Base-by-base conservation (phyloP, 805 yeast genomes). In the Candida multigemmis region DNA sequence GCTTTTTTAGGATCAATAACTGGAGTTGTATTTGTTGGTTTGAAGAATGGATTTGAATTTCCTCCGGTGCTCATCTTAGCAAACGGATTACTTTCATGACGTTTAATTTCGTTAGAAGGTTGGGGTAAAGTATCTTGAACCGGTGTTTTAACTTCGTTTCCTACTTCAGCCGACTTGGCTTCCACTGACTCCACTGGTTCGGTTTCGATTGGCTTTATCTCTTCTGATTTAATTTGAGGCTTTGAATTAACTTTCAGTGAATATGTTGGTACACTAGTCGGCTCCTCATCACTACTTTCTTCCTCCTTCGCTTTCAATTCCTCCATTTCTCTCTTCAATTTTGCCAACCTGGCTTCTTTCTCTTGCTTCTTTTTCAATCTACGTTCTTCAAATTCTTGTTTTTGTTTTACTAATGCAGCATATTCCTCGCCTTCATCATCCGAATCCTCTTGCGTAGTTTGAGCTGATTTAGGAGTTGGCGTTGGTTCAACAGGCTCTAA, bases 271-370 rank as follows among this genome's bases (percentile, higher is more conserved):
- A 22, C 28, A 22, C 13, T 26, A 12, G 28, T 25, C 8, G 30
- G 32, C 11, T 23, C 35, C 8, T 25, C 36, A 14, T 35, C 42
- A 19, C 31, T 32, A 25, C 34, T 30, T 10, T 62, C 67, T 6
- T 26, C 31, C 23, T 54, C 51, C 27, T 44, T 46, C 27, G 48
- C 53, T 38, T 66, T 54, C 32, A 70, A 55, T 6, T 65, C 74
- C 21, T 65, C 77, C 66, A 77, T 68, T 42, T 76, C 79, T 33
- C 60, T 65, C 39, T 67, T 73, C 28, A 77, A 50, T 35, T 65
- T 63, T 3, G 77, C 80, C 29, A 74, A 41, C 36, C 75, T 60
- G 8, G 70, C 78, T 35, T 74, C 82, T 41, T 71, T 75, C 6
- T 71, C 77, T 17, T 64, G 64, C 36, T 68, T 68, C 46, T 67